A percentile compares a stretch with the other conserved stretches of the same genome.
Conservation (phyloP, 306 rosid genomes). For the Quercus mongolica region DNA sequence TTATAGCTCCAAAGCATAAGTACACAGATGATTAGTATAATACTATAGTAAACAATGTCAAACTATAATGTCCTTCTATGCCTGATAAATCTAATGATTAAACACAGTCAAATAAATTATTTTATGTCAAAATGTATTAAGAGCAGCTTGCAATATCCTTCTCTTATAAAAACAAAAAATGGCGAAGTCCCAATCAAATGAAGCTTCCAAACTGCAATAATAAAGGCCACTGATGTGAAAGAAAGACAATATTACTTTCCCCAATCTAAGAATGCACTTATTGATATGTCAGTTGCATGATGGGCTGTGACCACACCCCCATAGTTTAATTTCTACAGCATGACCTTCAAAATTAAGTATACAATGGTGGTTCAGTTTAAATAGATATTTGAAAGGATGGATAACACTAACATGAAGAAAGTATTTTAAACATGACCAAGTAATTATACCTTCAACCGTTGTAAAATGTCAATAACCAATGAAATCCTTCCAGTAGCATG, state of each 20-base stretch:
- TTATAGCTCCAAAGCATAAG: not conserved
- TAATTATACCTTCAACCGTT: slow-evolving; percentile 75
- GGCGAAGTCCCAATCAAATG: not conserved
- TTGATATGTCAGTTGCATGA: slow-evolving; percentile 1
- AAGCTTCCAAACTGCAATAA: not conserved
- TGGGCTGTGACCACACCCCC: not conserved
- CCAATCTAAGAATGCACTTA: not conserved
- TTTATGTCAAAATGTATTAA: not conserved
- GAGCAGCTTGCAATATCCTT: not conserved
- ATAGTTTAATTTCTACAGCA: not conserved
- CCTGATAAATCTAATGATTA: not conserved
- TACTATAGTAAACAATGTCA: not conserved
- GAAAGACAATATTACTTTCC: not conserved
- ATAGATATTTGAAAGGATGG: slow-evolving; percentile 5
- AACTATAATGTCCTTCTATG: not conserved
- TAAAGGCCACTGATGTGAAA: not conserved
- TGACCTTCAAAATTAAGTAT: not conserved
- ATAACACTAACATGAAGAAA: not conserved
- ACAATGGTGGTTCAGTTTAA: not conserved
- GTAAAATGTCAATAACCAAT: slow-evolving; percentile 71
- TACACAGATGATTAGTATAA: not conserved
- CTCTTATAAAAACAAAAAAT: not conserved
- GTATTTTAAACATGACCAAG: slow-evolving; percentile 16
- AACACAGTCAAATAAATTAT: not conserved
- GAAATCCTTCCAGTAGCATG: slow-evolving; percentile 87